phyloP scores from a whole-genome alignment of 2,329 filamentous ascomycete genomes.

The Neurospora sp. region DNA sequence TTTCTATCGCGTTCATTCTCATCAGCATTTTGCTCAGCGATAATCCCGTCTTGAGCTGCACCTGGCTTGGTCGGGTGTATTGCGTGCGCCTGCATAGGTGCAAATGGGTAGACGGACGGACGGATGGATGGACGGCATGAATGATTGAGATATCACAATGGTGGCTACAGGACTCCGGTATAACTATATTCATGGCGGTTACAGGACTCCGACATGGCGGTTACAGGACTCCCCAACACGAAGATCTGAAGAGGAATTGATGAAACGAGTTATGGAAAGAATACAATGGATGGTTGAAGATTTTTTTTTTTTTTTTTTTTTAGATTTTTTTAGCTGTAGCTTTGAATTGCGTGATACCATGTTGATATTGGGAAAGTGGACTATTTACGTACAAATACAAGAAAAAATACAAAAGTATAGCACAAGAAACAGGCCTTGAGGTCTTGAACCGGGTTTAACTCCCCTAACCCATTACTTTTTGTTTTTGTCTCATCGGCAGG shows the following conservation, averaged over 20 bases:
- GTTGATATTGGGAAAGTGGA: neutral
- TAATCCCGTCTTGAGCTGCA: neutral
- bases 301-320: neutral
- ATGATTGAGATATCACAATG: neutral
- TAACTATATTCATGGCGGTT: neutral
- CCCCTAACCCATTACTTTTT: neutral
- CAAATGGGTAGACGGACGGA: neutral
- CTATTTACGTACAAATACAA: neutral
- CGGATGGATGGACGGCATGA: neutral
- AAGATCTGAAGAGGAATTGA: neutral
- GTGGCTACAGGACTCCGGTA: neutral
- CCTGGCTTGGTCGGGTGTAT: neutral
- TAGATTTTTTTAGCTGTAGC: neutral
- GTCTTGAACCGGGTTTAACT: neutral
- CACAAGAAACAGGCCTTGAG: neutral
- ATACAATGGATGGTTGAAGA: neutral
- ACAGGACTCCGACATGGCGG: neutral
- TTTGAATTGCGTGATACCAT: neutral
- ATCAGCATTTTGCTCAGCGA: neutral
- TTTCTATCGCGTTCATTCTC: neutral
- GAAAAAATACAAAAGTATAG: neutral
- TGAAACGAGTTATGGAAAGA: neutral
- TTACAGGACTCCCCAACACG: neutral
- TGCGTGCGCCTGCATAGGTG: neutral
- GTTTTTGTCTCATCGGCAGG: neutral